Evolutionary conservation across 805 yeast genomes (phyloP).

Genomic region (Wickerhamomyces mucosus): DNA sequence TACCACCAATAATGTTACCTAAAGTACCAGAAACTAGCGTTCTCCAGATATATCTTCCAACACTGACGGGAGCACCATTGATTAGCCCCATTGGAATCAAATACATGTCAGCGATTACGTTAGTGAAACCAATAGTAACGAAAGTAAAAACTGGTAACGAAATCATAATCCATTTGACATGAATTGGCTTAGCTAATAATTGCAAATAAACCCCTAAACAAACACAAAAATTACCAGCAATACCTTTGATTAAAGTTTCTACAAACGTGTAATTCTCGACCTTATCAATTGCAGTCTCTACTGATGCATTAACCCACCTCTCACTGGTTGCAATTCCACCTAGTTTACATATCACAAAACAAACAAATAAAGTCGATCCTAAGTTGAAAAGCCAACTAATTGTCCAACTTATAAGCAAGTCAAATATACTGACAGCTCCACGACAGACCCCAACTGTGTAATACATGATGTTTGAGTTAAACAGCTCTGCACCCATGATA

Average conservation of each 20-base stretch:
- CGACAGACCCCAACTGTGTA: slow-evolving; percentile 61
- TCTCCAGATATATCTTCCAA: slow-evolving; percentile 64
- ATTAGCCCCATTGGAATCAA: slow-evolving; percentile 56
- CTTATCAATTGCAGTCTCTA: slow-evolving; percentile 32
- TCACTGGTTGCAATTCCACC: slow-evolving; percentile 38
- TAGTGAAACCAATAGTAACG: slow-evolving; percentile 72
- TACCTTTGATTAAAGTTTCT: slow-evolving; percentile 56
- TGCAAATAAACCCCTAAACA: slow-evolving; percentile 69
- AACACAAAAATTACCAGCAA: slow-evolving; percentile 74
- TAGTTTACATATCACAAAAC: slow-evolving; percentile 51
- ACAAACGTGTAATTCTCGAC: slow-evolving; percentile 42
- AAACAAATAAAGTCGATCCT: slow-evolving; percentile 54
- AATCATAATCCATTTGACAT: slow-evolving; percentile 60
- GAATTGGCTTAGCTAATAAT: slow-evolving; percentile 69
- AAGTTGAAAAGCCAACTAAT: slow-evolving; percentile 62
- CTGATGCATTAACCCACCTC: slow-evolving; percentile 37
- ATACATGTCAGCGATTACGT: slow-evolving; percentile 78
- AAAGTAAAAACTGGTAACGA: slow-evolving; percentile 65
- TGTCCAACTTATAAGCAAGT: slow-evolving; percentile 54
- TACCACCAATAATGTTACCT: slow-evolving; percentile 79
- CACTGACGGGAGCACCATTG: slow-evolving; percentile 55
- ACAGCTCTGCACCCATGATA: slow-evolving; percentile 65
- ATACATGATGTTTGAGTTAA: slow-evolving; percentile 64
- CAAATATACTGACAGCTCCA: slow-evolving; percentile 60
- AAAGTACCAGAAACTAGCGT: slow-evolving; percentile 58